Evolutionary conservation across 1,284 basidiomycete genomes (phyloP), one percentile per base, ranked within the genome.

Genomic region (Fomitopsis pinicola): DNA sequence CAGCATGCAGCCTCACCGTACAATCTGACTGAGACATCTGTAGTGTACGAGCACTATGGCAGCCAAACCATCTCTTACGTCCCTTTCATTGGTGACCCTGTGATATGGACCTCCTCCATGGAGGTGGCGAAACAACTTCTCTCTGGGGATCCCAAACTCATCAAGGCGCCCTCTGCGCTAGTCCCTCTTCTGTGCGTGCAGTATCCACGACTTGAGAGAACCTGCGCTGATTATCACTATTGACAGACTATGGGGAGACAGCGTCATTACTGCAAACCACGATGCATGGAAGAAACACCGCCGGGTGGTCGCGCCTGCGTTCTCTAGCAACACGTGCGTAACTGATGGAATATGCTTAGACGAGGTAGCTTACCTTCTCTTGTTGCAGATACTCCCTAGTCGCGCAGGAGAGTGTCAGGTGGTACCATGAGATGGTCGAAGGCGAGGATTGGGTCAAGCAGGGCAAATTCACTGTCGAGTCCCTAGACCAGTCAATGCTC

Each of bases 241-340:
- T 26, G 4, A 22, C 14, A 59, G 62, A 10, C 44, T 53, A 10
- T 63, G 58, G 62, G 62, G 62, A 2, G 58, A 59, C 3, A 63
- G 57, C 42, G 46, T 63, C 2, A 35, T 63, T 9, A 38, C 62
- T 10, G 54, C 59, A 14, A 60, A 63, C 40, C 46, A 55, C n/a
- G 62, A 60, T n/a, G 58, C 28, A 5, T 63, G 44, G 28, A 63
- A 60, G 59, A 55, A 55, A 38, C 58, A 59, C 15, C 54, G 62
- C 15, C 58, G 62, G 14, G 53, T 63, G 7, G 54, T 63, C 2
- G 58, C 42, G 19, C 62, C 62, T 35, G 62, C 62, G 17, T 63
- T 63, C 54, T 40, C 45, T 26, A 30, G 48, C 5, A n/a, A 55
- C 33, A 63, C 62, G 62, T 63, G 2, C 1, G 58, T 58, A 12